A percentile compares a stretch with the other conserved stretches of the same genome.
Evolutionary conservation across 345 rosid species (phyloP).

Genomic region (Jatropha curcas): DNA sequence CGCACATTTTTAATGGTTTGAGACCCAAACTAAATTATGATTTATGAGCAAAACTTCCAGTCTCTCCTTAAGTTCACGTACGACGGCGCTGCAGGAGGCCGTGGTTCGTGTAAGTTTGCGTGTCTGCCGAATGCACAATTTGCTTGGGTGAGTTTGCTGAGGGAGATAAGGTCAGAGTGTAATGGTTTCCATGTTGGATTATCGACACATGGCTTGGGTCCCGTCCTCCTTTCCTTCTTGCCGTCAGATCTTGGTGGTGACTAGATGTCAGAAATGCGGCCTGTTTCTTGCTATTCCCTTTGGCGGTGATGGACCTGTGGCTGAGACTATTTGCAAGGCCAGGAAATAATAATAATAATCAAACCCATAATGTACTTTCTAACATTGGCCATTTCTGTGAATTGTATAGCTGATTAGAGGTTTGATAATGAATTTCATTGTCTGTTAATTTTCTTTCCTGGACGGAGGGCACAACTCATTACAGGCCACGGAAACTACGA

Average conservation of each 20-base stretch:
- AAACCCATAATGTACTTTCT: background rate
- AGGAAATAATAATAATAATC: conserved; percentile 1
- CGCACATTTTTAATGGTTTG: too few species aligned
- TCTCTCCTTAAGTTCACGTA: conserved; percentile 64
- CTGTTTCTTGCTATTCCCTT: conserved; percentile 25
- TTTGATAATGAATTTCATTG: background rate
- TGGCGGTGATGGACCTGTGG: background rate
- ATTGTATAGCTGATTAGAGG: background rate
- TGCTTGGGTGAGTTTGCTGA: conserved; percentile 68
- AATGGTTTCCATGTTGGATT: conserved; percentile 71
- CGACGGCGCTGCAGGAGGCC: conserved; percentile 25
- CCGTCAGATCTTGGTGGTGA: conserved; percentile 47
- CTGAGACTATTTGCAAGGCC: conserved; percentile 21
- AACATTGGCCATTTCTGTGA: background rate
- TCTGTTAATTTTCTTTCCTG: background rate
- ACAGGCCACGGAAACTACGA: background rate
- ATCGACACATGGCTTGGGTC: conserved; percentile 66
- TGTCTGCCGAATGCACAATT: conserved; percentile 63
- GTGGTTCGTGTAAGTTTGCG: conserved; percentile 8
- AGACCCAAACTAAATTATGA: too few species aligned
- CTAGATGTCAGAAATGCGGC: conserved; percentile 41
- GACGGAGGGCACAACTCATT: background rate
- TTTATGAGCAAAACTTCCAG: too few species aligned
- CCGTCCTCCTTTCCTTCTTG: conserved; percentile 79
- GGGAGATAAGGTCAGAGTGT: conserved; percentile 65